Evolutionary conservation across 257 asterid genomes (phyloP), one percentile per base, ranked within the genome.

Genomic region (Buddleja alternifolia): DNA sequence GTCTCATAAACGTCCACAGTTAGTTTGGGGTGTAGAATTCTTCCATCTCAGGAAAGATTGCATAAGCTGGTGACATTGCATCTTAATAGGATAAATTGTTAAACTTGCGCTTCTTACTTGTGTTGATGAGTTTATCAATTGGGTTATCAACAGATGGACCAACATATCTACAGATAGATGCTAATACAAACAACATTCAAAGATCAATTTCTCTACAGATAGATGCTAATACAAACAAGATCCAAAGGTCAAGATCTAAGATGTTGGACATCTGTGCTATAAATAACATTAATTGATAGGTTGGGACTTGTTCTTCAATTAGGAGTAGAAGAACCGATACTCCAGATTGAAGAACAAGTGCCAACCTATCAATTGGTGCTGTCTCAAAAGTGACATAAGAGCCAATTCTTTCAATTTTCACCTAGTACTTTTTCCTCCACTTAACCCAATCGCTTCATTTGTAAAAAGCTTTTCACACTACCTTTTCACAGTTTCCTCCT

Each of bases 351-450:
- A n/a, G n/a, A n/a, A n/a, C n/a, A n/a, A n/a, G n/a, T n/a, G n/a
- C n/a, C n/a, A n/a, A n/a, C n/a, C n/a, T n/a, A n/a, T n/a, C n/a
- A n/a, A n/a, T n/a, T n/a, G n/a, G n/a, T n/a, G n/a, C n/a, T n/a
- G n/a, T n/a, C n/a, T n/a, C n/a, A 53, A 21, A 53, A 53, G 3
- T 53, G 60, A 19, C 10, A 23, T 10, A 53, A 23, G 17, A 24
- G 16, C n/a, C 19, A 53, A 34, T 53, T 21, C 39, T 15, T 53
- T 53, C 60, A 29, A 53, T 53, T 53, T 29, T 53, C 37, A 53
- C 34, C 60, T 11, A 21, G 16, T 8, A 51, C 12, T 44, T 12
- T 14, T 44, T 44, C 1, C 16, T 44, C 50, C 16, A 44, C 15
- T 11, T 10, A 12, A 44, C 12, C 3, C 4, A 44, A 44, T 44